Conservation (phyloP, 495 filamentous ascomycete genomes). For the Aspergillus biplanus region DNA sequence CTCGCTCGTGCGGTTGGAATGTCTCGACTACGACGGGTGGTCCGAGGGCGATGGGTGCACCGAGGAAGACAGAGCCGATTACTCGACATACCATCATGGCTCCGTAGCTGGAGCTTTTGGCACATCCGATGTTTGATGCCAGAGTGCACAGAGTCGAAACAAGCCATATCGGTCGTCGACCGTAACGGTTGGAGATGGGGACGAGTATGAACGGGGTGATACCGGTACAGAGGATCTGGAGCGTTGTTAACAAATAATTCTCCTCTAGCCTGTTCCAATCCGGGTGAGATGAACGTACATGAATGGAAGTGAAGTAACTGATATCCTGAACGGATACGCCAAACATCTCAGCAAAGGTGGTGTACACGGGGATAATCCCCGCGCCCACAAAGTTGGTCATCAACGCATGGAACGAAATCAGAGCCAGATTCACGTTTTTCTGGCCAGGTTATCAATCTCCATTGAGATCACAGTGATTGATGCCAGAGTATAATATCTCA, state of each 20-base stretch:
- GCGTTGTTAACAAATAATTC: too few species aligned
- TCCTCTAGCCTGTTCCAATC: slow-evolving; percentile 14
- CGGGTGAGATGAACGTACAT: not conserved
- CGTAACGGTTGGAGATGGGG: slow-evolving; percentile 55
- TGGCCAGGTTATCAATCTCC: too few species aligned
- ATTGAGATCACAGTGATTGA: too few species aligned
- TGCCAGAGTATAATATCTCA: slow-evolving; percentile 20
- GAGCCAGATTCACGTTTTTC: not conserved
- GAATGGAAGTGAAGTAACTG: slow-evolving; percentile 10
- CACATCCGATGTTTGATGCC: slow-evolving; percentile 52
- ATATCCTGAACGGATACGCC: slow-evolving; percentile 3
- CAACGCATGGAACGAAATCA: slow-evolving; percentile 8
- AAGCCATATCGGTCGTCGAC: slow-evolving; percentile 57
- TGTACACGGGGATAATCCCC: slow-evolving; percentile 5
- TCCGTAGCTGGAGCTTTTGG: slow-evolving; percentile 43
- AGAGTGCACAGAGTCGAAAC: slow-evolving; percentile 49
- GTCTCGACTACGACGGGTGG: slow-evolving; percentile 16
- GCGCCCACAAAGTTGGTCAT: slow-evolving; percentile 9
- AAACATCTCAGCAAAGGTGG: slow-evolving; percentile 10
- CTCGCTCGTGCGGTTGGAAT: slow-evolving; percentile 46
- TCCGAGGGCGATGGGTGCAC: slow-evolving; percentile 45
- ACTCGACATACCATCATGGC: slow-evolving; percentile 49
- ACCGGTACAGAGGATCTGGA: slow-evolving; percentile 33
- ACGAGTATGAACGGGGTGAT: slow-evolving; percentile 50
- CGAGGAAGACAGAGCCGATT: slow-evolving; percentile 43